Evolutionary conservation across 257 asterid genomes (phyloP).

Genomic region (Misopates orontium): DNA sequence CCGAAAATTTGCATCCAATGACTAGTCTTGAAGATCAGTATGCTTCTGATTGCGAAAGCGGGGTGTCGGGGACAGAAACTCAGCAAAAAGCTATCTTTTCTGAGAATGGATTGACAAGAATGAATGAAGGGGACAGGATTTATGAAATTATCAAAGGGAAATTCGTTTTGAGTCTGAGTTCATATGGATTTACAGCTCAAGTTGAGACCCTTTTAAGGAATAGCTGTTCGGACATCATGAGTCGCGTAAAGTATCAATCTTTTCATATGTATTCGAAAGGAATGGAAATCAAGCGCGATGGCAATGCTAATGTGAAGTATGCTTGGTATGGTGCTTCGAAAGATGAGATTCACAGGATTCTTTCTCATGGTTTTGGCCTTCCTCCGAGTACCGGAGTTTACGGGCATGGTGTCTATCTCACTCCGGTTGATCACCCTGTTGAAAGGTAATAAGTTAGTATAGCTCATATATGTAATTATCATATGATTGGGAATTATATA

Average conservation of each 20-base stretch:
- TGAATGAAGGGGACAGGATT: conserved; percentile 31
- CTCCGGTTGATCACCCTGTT: conserved; percentile 41
- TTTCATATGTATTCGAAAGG: conserved; percentile 44
- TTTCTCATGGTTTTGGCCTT: conserved; percentile 44
- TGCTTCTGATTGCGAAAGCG: conserved; percentile 57
- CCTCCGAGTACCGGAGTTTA: conserved; percentile 19
- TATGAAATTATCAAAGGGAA: conserved; percentile 31
- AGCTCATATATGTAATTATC: no score
- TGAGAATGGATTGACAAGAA: conserved; percentile 24
- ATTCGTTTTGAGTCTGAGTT: conserved; percentile 35
- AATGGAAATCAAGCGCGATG: conserved; percentile 40
- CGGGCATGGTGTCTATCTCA: conserved; percentile 41
- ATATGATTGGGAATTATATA: no score
- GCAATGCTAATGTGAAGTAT: conserved; percentile 48
- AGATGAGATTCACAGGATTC: conserved; percentile 33
- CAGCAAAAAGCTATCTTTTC: not conserved
- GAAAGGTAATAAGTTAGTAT: conserved; percentile 37
- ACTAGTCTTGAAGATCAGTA: conserved; percentile 8
- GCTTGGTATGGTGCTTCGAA: conserved; percentile 60
- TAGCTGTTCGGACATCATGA: conserved; percentile 28
- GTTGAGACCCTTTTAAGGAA: conserved; percentile 39
- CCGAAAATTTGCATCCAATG: not conserved
- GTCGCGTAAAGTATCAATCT: conserved; percentile 36
- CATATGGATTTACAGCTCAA: conserved; percentile 24
- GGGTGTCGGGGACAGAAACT: conserved; percentile 34